Evolutionary conservation across 2,329 filamentous ascomycete genomes (phyloP), one percentile per base, ranked within the genome.

Genomic region (Helminthosporium solani): DNA sequence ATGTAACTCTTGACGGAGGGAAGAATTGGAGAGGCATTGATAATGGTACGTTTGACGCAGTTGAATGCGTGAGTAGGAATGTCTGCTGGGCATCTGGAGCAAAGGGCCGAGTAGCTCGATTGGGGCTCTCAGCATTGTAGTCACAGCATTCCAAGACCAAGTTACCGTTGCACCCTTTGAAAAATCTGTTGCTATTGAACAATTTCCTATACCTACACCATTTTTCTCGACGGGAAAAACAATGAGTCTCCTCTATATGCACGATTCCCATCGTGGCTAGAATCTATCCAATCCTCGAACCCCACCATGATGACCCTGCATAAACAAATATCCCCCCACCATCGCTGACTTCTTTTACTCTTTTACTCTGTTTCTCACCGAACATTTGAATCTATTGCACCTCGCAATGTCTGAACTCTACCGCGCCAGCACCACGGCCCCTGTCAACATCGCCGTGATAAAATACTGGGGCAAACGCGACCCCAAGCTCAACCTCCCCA

Each of bases 391-490:
- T n/a, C n/a, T 15, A 7, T 21, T 33, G 35, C 21, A 40, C 43
- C 20, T 21, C 56, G 59, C 44, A 34, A 76, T 76, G 73, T 59
- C 73, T 33, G 71, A 73, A 31, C 81, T 97, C 64, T 91, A 95
- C 78, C 87, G 90, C 63, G 89, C 94, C 60, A 96, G 88, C 78
- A 96, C 94, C 49, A 97, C 91, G 54, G 94, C 94, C 33, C 94
- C 92, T 12, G 92, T 97, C 67, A 97, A 97, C 78, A 97, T 97
- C 69, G 92, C 92, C 57, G 91, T 97, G 47, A 94, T 97, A 76
- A 97, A 97, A 70, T 87, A 99, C 82, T 99, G 95, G 94, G 94
- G 95, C 61, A 99, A 99, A 77, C 88, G 94, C 53, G 91, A 97
- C 73, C 75, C 88, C 42, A 89, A 88, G 70, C 83, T 97, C 63